Percentiles rank a stretch among this genome's conserved stretches.
Conservation (phyloP, 2,329 filamentous ascomycete genomes). For the Xylaria sp. region DNA sequence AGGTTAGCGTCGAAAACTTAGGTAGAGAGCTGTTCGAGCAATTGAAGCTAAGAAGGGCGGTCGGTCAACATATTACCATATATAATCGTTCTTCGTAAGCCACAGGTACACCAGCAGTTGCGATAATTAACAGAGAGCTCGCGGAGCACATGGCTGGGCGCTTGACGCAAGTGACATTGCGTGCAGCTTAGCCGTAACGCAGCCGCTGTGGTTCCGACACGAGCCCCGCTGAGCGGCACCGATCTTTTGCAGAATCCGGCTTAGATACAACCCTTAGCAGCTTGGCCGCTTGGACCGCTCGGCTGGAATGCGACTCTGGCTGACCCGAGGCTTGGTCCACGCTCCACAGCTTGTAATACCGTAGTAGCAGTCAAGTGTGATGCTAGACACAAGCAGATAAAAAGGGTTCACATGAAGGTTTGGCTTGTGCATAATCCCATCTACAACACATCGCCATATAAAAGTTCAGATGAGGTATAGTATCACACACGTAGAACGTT, state of each 20-base stretch:
- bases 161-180: constrained; percentile 22
- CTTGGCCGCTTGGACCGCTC: constrained; percentile 18
- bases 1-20: neutral
- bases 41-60: too few relatives aligned
- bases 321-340: neutral
- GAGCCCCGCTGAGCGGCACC: constrained; percentile 16
- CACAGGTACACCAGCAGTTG: neutral
- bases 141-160: constrained; percentile 15
- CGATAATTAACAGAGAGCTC: constrained; percentile 9
- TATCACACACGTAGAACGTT: too few relatives aligned
- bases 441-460: neutral
- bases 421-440: neutral
- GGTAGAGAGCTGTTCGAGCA: neutral
- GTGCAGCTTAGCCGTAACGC: constrained; percentile 24
- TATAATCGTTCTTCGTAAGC: neutral
- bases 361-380: too few relatives aligned
- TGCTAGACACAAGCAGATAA: too few relatives aligned
- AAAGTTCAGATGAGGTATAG: neutral
- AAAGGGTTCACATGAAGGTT: neutral
- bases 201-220: constrained; percentile 21
- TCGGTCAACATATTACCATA: neutral
- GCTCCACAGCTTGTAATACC: neutral
- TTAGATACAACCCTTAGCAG: constrained; percentile 5
- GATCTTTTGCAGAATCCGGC: constrained; percentile 29
- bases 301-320: constrained; percentile 19